These are phyloP conservation scores for Aspergillus indologenus DNA, from an alignment of 495 filamentous ascomycete genomes.

Conservation along the genomic window DNA sequence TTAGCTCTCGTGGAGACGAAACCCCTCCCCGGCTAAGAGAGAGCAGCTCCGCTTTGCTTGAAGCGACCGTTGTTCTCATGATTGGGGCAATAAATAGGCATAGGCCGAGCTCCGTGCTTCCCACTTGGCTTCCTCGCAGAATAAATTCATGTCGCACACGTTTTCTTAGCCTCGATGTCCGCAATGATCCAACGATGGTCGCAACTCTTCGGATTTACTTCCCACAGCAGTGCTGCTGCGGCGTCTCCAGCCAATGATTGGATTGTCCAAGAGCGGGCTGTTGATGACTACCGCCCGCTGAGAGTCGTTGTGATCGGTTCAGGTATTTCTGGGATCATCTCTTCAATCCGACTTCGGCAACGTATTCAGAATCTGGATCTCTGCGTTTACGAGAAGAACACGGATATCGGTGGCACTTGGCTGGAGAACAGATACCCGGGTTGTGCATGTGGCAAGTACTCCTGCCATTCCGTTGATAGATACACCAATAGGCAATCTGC, in stretches of 20 bases:
- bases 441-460: conserved; percentile 49
- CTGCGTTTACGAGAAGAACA: conserved; percentile 77
- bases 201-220: conserved; percentile 9
- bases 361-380: conserved; percentile 57
- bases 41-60: too few relatives aligned
- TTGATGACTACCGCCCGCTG: conserved; percentile 55
- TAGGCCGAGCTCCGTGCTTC: too few relatives aligned
- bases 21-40: too few relatives aligned
- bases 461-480: not conserved
- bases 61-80: too few relatives aligned
- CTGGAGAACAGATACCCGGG: conserved; percentile 70
- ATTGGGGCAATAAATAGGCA: too few relatives aligned
- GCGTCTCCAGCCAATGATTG: not conserved
- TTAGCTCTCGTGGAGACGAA: too few relatives aligned
- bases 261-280: conserved; percentile 44
- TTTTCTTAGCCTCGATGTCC: not conserved
- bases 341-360: conserved; percentile 57
- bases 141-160: too few relatives aligned
- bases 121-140: not conserved
- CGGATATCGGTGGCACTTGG: conserved; percentile 70
- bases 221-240: not conserved
- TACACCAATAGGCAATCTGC: too few relatives aligned
- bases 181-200: conserved; percentile 19
- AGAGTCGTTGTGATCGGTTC: conserved; percentile 64
- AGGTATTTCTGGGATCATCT: conserved; percentile 60